Evolutionary conservation across 2,329 filamentous ascomycete genomes (phyloP), one percentile per base, ranked within the genome.

Genomic region (Aspergillus sp.): DNA sequence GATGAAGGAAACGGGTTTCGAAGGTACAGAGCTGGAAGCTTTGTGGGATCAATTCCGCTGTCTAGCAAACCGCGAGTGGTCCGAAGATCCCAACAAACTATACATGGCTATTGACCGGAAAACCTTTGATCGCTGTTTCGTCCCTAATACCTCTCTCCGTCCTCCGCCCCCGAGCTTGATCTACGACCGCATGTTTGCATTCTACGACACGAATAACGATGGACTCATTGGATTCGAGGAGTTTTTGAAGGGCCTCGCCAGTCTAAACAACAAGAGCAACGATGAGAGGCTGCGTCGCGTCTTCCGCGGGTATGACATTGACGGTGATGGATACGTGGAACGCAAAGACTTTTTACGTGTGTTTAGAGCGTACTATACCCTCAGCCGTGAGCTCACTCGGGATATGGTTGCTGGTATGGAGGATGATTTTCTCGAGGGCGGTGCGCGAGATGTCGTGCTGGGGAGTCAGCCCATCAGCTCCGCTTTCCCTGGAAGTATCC

Each of bases 41-140:
- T 87, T 96, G 47, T 98, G 93, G 89, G 94, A 98, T 72, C 94
- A 98, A 73, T 99, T 96, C 85, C 93, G 91, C 5, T 97, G 93
- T 74, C 89, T 97, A 77, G 94, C 94, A 47, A 94, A 91, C 67
- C 89, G 89, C 6, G 89, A 94, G 73, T 97, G 91, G 90, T 81
- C 87, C 38, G 86, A 90, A 19, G 94, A 98, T 72, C 91, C 92
- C 0, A 88, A 91, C 68, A 85, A 89, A 23, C 83, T 97, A 47
- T 83, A 85, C 59, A 84, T 94, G 68, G 95, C 93, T 38, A 96
- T 98, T 82, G 93, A 98, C 73, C 88, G 93, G 63, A 91, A 90
- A 76, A 96, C 92, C 0, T 99, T 99, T 77, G 92, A 97, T 74
- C 88, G 91, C 52, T 96, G 93, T 68, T 88, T 98, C 63, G 89